Percentiles rank a stretch among this genome's conserved stretches.
phyloP scores from a whole-genome alignment of 2,329 filamentous ascomycete species.

The Xylaria multiplex region DNA sequence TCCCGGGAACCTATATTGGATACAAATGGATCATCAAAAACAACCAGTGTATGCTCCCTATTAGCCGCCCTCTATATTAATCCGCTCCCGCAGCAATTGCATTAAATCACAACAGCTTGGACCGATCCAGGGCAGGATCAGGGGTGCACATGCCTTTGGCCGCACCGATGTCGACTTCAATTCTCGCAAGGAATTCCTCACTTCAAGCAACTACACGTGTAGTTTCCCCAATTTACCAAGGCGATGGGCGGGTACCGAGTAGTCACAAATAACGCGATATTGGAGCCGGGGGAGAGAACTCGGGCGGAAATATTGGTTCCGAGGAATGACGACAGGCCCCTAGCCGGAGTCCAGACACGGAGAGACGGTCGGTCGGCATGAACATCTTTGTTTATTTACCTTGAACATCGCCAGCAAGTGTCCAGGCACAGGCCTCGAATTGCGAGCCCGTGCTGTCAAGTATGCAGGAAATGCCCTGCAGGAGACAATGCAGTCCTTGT shows the following conservation, averaged over 20 bases:
- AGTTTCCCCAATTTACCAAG: slow-evolving; percentile 2
- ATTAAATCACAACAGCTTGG: neutral
- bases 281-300: slow-evolving; percentile 17
- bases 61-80: neutral
- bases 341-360: slow-evolving; percentile 6
- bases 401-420: neutral
- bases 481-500: slow-evolving; percentile 20
- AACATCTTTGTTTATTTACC: slow-evolving; percentile 15
- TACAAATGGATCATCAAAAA: slow-evolving; percentile 6
- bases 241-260: slow-evolving; percentile 18
- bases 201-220: slow-evolving; percentile 1
- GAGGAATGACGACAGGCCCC: slow-evolving; percentile 25
- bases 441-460: slow-evolving; percentile 11
- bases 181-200: neutral
- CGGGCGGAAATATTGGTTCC: slow-evolving; percentile 34
- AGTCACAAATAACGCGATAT: slow-evolving; percentile 24
- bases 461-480: slow-evolving; percentile 19
- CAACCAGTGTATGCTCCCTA: neutral
- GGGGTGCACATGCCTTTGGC: slow-evolving; percentile 3
- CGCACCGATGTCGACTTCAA: neutral
- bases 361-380: neutral
- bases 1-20: slow-evolving; percentile 6
- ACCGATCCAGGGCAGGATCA: neutral
- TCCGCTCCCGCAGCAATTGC: neutral
- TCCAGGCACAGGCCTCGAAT: neutral